phyloP scores from a whole-genome alignment of 2,329 filamentous ascomycete genomes.

The Drechmeria coniospora region DNA sequence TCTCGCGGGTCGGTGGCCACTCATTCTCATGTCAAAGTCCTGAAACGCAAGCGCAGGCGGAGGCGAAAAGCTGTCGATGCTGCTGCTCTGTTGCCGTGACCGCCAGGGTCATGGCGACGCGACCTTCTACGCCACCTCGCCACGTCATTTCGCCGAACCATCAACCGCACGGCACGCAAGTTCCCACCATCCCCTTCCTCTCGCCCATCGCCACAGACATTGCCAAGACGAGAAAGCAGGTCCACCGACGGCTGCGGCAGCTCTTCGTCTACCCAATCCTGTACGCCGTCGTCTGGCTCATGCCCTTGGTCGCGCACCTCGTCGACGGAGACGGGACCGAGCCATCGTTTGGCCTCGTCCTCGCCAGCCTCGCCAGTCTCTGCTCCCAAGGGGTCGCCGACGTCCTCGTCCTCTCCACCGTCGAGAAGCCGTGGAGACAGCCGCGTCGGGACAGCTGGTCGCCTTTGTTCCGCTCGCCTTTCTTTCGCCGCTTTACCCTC shows the following conservation, averaged over 20 bases:
- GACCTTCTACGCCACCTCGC: too few species aligned
- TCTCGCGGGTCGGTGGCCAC: too few species aligned
- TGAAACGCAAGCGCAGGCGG: too few species aligned
- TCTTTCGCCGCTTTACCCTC: neutral
- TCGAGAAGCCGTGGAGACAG: constrained; percentile 53
- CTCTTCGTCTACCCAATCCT: constrained; percentile 64
- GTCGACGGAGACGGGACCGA: constrained; percentile 15
- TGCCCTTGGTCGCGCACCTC: constrained; percentile 53
- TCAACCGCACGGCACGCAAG: too few species aligned
- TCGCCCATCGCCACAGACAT: constrained; percentile 12
- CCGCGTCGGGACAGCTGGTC: constrained; percentile 3
- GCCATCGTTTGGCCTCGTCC: constrained; percentile 39
- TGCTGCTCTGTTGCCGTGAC: too few species aligned
- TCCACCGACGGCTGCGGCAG: constrained; percentile 52
- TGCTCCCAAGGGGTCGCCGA: constrained; percentile 53
- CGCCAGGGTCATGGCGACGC: too few species aligned
- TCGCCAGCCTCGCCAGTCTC: constrained; percentile 41
- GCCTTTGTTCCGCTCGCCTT: neutral
- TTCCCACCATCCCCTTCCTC: too few species aligned
- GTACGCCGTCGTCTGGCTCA: constrained; percentile 57
- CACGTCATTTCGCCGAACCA: too few species aligned
- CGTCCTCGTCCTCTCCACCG: constrained; percentile 48
- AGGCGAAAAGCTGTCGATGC: too few species aligned
- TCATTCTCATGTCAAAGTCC: too few species aligned
- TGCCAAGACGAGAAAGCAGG: constrained; percentile 32